Evolutionary conservation across 2,329 filamentous ascomycete genomes (phyloP), one percentile per base, ranked within the genome.

Genomic region (Ophiostoma perfectum): DNA sequence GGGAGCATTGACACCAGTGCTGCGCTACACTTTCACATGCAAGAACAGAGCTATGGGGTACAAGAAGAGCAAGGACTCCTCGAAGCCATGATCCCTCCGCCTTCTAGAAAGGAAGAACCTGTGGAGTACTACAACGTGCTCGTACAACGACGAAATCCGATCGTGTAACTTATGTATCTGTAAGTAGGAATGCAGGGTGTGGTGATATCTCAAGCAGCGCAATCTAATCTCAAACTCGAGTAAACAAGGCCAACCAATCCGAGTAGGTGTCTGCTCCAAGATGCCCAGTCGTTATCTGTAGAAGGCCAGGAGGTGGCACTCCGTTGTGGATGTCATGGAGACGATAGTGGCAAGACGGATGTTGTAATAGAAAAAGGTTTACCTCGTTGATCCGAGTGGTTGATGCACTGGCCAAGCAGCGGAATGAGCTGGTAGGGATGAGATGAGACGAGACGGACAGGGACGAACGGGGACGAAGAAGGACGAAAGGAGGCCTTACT

Each of bases 211-310:
- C 49, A 2, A 55, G 18, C 27, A 27, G 9, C 18, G 49, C 18
- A 55, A 55, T 55, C 49, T 55, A 55, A 55, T 55, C 49, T 55
- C 49, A 55, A 55, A 55, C 49, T 55, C 49, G 18, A 55, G 49
- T 18, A 55, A 18, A 55, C 49, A 55, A 55, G n/a, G 49, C 6
- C 49, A 18, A 27, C 49, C 49, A 55, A 55, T 55, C 49, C 49
- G 7, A 9, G 49, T 8, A 27, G n/a, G 18, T 27, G n/a, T 18
- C 27, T 52, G 49, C 27, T 27, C 27, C 27, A 27, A 27, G 27
- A 27, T 27, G 27, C 27, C 27, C 27, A 27, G 27, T 2, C 27
- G 27, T 27, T 27, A 27, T 27, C 27, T 27, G 27, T 27, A 27
- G 27, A 27, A 27, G 27, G 27, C 27, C 27, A 27, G 27, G 27